These are phyloP conservation scores for Lizanozyma gosingica DNA, from an alignment of 1,139 yeast species.

Conservation along the genomic window DNA sequence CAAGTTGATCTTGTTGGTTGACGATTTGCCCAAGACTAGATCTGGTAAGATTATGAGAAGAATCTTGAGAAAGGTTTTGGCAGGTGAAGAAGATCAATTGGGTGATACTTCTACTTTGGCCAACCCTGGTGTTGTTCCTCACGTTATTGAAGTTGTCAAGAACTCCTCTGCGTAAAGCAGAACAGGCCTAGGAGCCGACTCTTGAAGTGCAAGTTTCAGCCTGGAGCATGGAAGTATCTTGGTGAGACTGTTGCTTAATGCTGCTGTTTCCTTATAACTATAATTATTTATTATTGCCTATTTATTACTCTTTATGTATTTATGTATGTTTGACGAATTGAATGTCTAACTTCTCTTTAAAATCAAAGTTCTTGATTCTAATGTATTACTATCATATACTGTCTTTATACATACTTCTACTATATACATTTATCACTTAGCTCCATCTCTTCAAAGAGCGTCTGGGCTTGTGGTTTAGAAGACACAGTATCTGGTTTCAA, in stretches of 20 bases:
- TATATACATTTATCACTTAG: too few species aligned
- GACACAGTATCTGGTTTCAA: slow-evolving; percentile 60
- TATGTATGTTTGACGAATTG: background rate
- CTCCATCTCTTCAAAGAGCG: slow-evolving; percentile 28
- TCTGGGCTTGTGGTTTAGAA: slow-evolving; percentile 59
- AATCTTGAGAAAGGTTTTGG: slow-evolving; percentile 66
- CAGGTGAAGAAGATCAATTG: slow-evolving; percentile 70
- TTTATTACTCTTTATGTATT: too few species aligned
- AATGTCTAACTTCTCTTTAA: too few species aligned
- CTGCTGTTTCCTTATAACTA: background rate
- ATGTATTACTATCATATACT: too few species aligned
- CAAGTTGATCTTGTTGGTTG: slow-evolving; percentile 59
- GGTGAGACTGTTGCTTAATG: too few species aligned
- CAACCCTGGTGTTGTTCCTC: slow-evolving; percentile 61
- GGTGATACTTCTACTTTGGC: slow-evolving; percentile 76
- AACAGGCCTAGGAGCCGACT: too few species aligned
- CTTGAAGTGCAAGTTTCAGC: too few species aligned
- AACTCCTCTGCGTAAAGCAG: slow-evolving; percentile 4
- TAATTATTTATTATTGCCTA: background rate
- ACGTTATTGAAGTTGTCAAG: slow-evolving; percentile 54
- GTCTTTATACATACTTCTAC: too few species aligned
- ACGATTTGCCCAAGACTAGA: slow-evolving; percentile 76
- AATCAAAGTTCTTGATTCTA: too few species aligned
- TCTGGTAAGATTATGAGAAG: slow-evolving; percentile 83
- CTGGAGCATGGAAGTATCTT: too few species aligned